A percentile compares a stretch with the other conserved stretches of the same genome.
phyloP scores from a whole-genome alignment of 306 rosid genomes.

The Cucumis hystrix region DNA sequence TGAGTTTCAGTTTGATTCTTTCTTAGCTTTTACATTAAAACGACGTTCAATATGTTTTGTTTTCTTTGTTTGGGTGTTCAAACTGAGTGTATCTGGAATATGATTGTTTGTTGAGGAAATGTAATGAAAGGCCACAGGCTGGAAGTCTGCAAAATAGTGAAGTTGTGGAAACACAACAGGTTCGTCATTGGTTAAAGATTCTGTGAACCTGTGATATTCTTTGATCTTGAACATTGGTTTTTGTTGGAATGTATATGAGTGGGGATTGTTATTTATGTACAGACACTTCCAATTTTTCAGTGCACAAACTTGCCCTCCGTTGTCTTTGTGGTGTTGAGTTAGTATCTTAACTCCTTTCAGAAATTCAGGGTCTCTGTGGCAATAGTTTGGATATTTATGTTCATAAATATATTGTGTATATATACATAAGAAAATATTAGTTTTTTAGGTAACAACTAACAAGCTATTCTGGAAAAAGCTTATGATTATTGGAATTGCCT shows the following conservation, averaged over 20 bases:
- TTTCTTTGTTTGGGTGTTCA: background rate
- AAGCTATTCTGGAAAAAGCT: background rate
- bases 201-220: background rate
- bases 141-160: background rate
- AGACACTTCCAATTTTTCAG: background rate
- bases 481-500: background rate
- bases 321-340: background rate
- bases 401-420: too few species aligned
- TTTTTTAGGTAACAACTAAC: background rate
- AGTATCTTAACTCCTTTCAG: background rate
- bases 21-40: background rate
- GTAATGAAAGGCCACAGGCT: background rate
- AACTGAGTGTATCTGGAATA: background rate
- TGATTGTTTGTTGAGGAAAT: background rate
- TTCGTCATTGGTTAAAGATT: background rate
- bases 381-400: too few species aligned
- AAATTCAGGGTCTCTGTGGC: background rate
- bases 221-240: background rate
- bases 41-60: background rate
- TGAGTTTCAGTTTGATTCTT: background rate
- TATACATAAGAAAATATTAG: too few species aligned
- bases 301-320: background rate
- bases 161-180: background rate
- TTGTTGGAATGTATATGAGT: too few species aligned
- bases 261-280: too few species aligned